Percentiles rank a stretch among this genome's conserved stretches.
Conservation (phyloP, 192 early-diverging fungal species). For the Funneliformis mosseae region DNA sequence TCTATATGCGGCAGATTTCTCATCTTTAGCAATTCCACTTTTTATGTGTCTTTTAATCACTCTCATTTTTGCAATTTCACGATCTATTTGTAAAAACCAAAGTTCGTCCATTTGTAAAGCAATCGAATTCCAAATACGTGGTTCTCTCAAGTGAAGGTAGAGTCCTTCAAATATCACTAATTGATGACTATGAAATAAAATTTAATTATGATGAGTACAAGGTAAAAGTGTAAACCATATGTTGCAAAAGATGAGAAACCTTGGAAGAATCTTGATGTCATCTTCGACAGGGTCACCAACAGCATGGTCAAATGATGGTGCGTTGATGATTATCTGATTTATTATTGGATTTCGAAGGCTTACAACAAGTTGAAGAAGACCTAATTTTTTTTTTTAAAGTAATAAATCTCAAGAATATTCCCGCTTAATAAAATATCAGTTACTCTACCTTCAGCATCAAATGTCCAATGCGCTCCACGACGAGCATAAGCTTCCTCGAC, state of each 20-base stretch:
- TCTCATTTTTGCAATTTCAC: slow-evolving; percentile 42
- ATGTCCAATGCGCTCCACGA: slow-evolving; percentile 59
- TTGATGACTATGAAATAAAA: slow-evolving; percentile 32
- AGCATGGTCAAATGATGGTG: slow-evolving; percentile 56
- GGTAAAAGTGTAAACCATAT: neutral
- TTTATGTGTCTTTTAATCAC: slow-evolving; percentile 47
- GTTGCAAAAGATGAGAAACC: slow-evolving; percentile 3
- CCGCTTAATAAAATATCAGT: neutral
- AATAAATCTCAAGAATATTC: neutral
- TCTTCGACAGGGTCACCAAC: slow-evolving; percentile 50
- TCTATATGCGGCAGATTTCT: slow-evolving; percentile 9
- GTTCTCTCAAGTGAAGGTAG: slow-evolving; percentile 47
- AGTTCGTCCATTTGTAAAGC: slow-evolving; percentile 41
- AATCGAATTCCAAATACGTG: slow-evolving; percentile 48
- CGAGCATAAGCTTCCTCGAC: slow-evolving; percentile 46
- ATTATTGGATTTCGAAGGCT: slow-evolving; percentile 27
- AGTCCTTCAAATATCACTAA: slow-evolving; percentile 58
- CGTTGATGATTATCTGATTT: slow-evolving; percentile 25
- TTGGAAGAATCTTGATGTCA: slow-evolving; percentile 44
- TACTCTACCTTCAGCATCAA: slow-evolving; percentile 42
- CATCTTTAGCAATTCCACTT: slow-evolving; percentile 23
- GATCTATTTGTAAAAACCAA: slow-evolving; percentile 48
- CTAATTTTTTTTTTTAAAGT: slow-evolving; percentile 3
- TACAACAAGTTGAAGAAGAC: slow-evolving; percentile 31
- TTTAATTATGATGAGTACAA: neutral